These are phyloP conservation scores for Neurospora sp. DNA, from an alignment of 495 filamentous ascomycete genomes.

Conservation along the genomic window DNA sequence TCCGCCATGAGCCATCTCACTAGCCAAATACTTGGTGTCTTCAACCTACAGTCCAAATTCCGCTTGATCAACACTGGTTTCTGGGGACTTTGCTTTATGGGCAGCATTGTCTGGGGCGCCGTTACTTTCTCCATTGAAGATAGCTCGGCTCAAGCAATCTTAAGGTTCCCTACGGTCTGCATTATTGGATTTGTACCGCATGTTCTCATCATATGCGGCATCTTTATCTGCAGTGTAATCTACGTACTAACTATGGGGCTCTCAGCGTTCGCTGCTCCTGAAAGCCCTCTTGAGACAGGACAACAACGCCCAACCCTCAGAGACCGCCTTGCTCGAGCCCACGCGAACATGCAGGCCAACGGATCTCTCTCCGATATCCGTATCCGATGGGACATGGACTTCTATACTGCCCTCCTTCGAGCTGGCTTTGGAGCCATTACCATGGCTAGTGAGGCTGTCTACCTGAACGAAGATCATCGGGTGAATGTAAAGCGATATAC, in stretches of 20 bases:
- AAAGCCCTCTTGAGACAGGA: constrained; percentile 35
- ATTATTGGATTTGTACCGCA: constrained; percentile 94
- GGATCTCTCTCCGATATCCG: constrained; percentile 69
- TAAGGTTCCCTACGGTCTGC: constrained; percentile 86
- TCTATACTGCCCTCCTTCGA: constrained; percentile 82
- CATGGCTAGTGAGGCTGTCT: constrained; percentile 90
- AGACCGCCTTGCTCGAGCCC: constrained; percentile 51
- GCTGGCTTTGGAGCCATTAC: constrained; percentile 79
- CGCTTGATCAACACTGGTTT: constrained; percentile 76
- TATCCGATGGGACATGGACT: constrained; percentile 79
- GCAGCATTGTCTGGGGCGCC: constrained; percentile 62
- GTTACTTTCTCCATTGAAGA: constrained; percentile 47
- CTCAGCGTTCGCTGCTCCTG: constrained; percentile 56
- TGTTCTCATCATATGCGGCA: constrained; percentile 69
- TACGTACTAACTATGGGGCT: constrained; percentile 67
- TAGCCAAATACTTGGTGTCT: constrained; percentile 69
- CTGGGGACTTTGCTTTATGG: constrained; percentile 86
- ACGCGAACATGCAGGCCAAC: constrained; percentile 86
- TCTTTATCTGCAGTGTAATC: constrained; percentile 59
- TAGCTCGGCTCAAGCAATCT: constrained; percentile 33
- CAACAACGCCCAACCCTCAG: constrained; percentile 21
- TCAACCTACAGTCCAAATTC: constrained; percentile 65
- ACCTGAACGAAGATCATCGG: constrained; percentile 77
- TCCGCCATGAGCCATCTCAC: constrained; percentile 82
- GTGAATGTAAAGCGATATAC: constrained; percentile 70